Percentiles rank a stretch among this genome's conserved stretches.
Evolutionary conservation across 805 yeast species (phyloP).

Genomic region (Wickerhamomyces chaumierensis): DNA sequence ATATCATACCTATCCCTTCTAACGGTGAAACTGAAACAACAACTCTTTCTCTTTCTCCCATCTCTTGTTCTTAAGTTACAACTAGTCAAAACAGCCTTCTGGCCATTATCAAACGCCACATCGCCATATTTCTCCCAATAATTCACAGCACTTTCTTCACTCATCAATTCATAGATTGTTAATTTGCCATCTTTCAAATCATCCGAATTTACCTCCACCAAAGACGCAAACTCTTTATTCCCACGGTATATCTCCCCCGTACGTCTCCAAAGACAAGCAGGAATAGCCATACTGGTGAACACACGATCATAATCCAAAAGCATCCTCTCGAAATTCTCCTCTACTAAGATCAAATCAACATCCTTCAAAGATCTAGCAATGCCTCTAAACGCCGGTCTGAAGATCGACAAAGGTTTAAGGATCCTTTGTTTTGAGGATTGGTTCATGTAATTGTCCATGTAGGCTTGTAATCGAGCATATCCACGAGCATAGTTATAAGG

Average conservation of each 20-base stretch:
- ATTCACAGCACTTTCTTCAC: constrained; percentile 91
- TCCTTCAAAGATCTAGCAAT: constrained; percentile 85
- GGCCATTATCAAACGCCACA: constrained; percentile 91
- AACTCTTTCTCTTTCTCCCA: constrained; percentile 67
- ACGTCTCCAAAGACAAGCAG: constrained; percentile 94
- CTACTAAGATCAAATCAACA: constrained; percentile 83
- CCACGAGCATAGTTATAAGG: constrained; percentile 94
- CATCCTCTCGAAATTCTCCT: constrained; percentile 91
- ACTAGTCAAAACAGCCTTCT: constrained; percentile 87
- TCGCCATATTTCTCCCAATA: constrained; percentile 98
- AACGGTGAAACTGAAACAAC: constrained; percentile 91
- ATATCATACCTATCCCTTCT: constrained; percentile 88
- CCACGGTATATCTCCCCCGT: constrained; percentile 95
- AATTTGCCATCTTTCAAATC: constrained; percentile 85
- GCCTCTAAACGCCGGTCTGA: constrained; percentile 88
- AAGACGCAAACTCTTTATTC: constrained; percentile 88
- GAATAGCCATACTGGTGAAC: constrained; percentile 94
- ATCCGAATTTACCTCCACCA: constrained; percentile 83
- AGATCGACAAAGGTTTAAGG: constrained; percentile 70
- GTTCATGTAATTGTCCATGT: constrained; percentile 91
- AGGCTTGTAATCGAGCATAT: constrained; percentile 76
- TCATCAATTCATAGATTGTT: constrained; percentile 89
- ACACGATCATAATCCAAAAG: constrained; percentile 87
- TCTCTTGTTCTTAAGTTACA: constrained; percentile 79
- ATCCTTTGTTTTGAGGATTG: constrained; percentile 74